Conservation (phyloP, 768 basidiomycete species). For the Suillus occidentalis region DNA sequence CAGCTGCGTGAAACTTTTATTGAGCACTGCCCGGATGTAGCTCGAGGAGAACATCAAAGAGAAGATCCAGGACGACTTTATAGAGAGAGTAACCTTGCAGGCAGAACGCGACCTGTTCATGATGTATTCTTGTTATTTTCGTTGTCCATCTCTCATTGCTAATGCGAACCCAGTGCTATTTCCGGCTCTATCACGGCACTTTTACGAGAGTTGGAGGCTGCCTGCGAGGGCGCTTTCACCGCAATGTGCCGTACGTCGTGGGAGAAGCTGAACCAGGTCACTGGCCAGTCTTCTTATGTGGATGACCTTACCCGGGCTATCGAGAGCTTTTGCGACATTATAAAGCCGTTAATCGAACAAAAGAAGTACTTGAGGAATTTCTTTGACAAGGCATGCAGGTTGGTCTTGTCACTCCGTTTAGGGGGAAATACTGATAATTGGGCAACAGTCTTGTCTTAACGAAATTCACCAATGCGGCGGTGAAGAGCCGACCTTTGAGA, state of each 20-base stretch:
- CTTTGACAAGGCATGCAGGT: slow-evolving; percentile 94
- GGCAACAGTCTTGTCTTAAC: slow-evolving; percentile 68
- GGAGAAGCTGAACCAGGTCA: slow-evolving; percentile 79
- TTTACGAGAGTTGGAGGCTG: slow-evolving; percentile 82
- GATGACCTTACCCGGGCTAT: slow-evolving; percentile 72
- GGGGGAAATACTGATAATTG: background rate
- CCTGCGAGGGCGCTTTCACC: slow-evolving; percentile 77
- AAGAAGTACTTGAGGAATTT: slow-evolving; percentile 94
- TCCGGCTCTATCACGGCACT: slow-evolving; percentile 80
- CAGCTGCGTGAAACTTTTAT: slow-evolving; percentile 2
- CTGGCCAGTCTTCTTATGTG: slow-evolving; percentile 81
- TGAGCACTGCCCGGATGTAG: slow-evolving; percentile 38
- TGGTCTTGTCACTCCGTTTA: slow-evolving; percentile 15
- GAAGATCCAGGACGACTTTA: slow-evolving; percentile 73
- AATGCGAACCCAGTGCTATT: slow-evolving; percentile 56
- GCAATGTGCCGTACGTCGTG: slow-evolving; percentile 78
- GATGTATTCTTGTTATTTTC: slow-evolving; percentile 49
- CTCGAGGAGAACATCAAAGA: slow-evolving; percentile 90
- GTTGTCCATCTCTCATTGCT: background rate
- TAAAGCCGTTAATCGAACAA: slow-evolving; percentile 84
- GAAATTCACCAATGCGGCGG: slow-evolving; percentile 86
- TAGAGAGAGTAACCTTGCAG: slow-evolving; percentile 80
- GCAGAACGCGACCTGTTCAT: slow-evolving; percentile 87
- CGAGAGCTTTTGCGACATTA: slow-evolving; percentile 72
- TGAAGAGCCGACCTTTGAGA: slow-evolving; percentile 86